Base-by-base conservation (phyloP, 164 flowering plant genomes). In the Cinnamomum chago region DNA sequence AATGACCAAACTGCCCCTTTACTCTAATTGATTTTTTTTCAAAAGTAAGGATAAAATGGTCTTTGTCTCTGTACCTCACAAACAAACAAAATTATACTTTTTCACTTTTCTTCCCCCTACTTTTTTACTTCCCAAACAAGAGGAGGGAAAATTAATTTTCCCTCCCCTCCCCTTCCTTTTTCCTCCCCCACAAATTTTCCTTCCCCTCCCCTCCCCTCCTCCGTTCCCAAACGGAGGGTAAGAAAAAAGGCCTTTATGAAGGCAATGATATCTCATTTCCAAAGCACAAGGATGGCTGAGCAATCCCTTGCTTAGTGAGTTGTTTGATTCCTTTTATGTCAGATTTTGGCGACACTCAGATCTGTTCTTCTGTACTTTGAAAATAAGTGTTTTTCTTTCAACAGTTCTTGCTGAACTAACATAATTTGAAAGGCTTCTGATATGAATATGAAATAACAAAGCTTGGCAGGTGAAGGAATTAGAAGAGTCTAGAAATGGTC, bases 401-500 rank as follows among this genome's bases (percentile, higher is more conserved):
- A 23, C 30, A 67, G 10, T 67, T 67, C 69, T 9, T 67, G 11
- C n/a, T 67, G 14, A 22, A 30, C 69, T 28, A 28, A 14, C 14
- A 40, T 67, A 28, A 17, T 33, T 28, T 30, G 20, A 15, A 30
- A 67, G 6, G 69, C 28, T 67, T 67, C 69, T 91, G 90, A 87
- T 85, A 73, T 77, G 83, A 83, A 83, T 81, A 86, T 85, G 81
- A 80, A 90, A 88, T 65, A 85, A 80, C 89, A 80, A 88, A 90
- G 90, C 78, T 73, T 90, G 88, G 87, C 99, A 95, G 99, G 97
- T 95, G 80, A 79, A 81, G 78, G 90, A 83, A 85, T 83, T 93
- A 90, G 93, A 92, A 86, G 89, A 83, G 77, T 84, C 86, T 58
- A 84, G 79, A 80, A 79, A 73, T 55, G 64, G 55, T 73, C 83